Percentiles rank a stretch among this genome's conserved stretches.
Conservation (phyloP, 768 basidiomycete species). For the Termitomyces sp. region DNA sequence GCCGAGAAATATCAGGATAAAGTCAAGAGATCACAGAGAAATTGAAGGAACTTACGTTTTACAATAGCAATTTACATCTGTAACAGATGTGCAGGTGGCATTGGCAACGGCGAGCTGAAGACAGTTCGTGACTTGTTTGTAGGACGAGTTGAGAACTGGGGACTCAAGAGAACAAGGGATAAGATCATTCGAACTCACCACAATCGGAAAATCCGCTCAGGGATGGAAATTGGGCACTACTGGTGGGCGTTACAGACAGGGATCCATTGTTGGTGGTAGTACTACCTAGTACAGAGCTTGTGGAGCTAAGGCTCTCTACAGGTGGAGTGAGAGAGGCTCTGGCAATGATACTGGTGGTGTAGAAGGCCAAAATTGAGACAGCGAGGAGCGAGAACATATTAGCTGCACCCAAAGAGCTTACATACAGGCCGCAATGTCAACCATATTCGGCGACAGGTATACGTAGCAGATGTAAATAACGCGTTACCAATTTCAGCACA, state of each 20-base stretch:
- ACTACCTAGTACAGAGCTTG: conserved; percentile 5
- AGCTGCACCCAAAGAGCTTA: neutral
- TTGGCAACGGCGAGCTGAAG: conserved; percentile 27
- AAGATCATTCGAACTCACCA: conserved; percentile 23
- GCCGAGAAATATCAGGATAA: conserved; percentile 11
- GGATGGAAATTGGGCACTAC: conserved; percentile 33
- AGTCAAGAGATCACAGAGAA: neutral
- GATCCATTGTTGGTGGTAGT: conserved; percentile 10
- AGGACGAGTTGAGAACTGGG: neutral
- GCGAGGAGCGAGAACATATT: neutral
- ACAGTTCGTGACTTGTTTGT: conserved; percentile 40
- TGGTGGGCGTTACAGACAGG: conserved; percentile 24
- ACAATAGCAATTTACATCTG: conserved; percentile 50
- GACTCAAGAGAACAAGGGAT: neutral
- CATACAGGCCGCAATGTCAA: neutral
- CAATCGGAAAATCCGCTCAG: conserved; percentile 35
- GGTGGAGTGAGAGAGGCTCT: conserved; percentile 16
- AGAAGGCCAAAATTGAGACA: neutral
- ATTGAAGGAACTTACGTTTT: conserved; percentile 23
- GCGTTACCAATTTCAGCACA: too few species aligned
- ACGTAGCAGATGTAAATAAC: neutral
- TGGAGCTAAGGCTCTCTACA: conserved; percentile 6
- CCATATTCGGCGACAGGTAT: neutral
- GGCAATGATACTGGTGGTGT: neutral
- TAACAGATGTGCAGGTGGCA: conserved; percentile 40